Conservation (phyloP, 345 rosid genomes). For the Lumnitzera littorea region DNA sequence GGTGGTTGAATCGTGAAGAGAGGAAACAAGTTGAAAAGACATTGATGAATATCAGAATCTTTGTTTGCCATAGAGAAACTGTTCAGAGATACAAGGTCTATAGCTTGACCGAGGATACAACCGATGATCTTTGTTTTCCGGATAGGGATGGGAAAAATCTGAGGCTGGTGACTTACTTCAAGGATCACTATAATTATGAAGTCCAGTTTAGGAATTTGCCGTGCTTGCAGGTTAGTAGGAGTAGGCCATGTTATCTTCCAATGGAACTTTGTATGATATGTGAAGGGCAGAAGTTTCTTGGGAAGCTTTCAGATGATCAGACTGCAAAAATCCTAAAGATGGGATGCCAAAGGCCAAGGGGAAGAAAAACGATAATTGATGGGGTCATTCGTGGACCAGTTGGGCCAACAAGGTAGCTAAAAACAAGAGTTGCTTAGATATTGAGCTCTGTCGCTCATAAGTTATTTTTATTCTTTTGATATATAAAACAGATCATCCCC, state of each 20-base stretch:
- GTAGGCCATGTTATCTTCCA: slow-evolving; percentile 92
- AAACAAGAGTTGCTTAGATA: neutral
- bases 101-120: slow-evolving; percentile 69
- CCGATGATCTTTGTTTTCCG: slow-evolving; percentile 70
- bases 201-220: slow-evolving; percentile 79
- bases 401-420: slow-evolving; percentile 82
- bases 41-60: slow-evolving; percentile 67
- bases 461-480: neutral
- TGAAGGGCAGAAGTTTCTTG: slow-evolving; percentile 98
- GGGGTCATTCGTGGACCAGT: slow-evolving; percentile 71
- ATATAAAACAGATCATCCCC: slow-evolving; percentile 1
- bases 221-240: slow-evolving; percentile 84
- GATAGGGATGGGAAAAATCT: slow-evolving; percentile 75
- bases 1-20: slow-evolving; percentile 60
- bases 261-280: slow-evolving; percentile 95
- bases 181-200: slow-evolving; percentile 74
- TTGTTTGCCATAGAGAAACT: slow-evolving; percentile 93
- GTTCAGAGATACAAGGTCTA: slow-evolving; percentile 80
- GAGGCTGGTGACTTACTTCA: slow-evolving; percentile 73
- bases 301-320: slow-evolving; percentile 95
- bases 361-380: slow-evolving; percentile 69
- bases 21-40: slow-evolving; percentile 83
- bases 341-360: slow-evolving; percentile 91
- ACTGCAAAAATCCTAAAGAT: slow-evolving; percentile 81
- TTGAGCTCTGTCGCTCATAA: neutral